Evolutionary conservation across 106 monocot genomes (phyloP), one percentile per base, ranked within the genome.

Genomic region (Dactylorhiza incarnata): DNA sequence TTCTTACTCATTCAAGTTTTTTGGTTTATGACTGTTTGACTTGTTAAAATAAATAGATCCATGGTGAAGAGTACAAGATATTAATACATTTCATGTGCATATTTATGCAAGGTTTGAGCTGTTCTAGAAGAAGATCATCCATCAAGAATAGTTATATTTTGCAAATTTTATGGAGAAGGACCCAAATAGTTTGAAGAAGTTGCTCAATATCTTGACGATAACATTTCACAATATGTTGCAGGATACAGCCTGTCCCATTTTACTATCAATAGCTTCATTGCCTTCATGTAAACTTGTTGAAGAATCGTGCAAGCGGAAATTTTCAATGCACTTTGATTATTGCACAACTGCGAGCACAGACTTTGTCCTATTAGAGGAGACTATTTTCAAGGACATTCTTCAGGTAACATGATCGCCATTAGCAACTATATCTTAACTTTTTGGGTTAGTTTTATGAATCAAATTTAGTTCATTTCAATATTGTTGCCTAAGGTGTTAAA

Each of bases 251-350:
- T 96, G 89, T 78, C 51, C 85, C 43, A 83, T 91, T 76, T 78
- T 96, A 78, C 80, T 67, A 80, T 88, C 83, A 77, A 78, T 96
- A 77, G 88, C 90, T 45, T 82, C 88, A 53, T 78, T 96, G 23
- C 89, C 87, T 47, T 93, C 93, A 7, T 96, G 87, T 84, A 93
- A 93, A 83, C 47, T 87, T 80, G 84, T 96, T 76, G 90, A 93
- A 80, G 95, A 93, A 82, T 67, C 82, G 52, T 96, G 95, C 83
- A 85, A 89, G 78, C 86, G 79, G 73, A 84, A 79, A 23, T 89
- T 96, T 76, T 83, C 96, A 9, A 86, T 78, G 84, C 96, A 96
- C 55, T 96, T 96, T 77, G 96, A 96, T 86, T 96, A 96, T 80
- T 96, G 93, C 71, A 96, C 96, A 54, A 96, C 91, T 84, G 88